Evolutionary conservation across 306 rosid species (phyloP).

Genomic region (Abrus pulchellus): DNA sequence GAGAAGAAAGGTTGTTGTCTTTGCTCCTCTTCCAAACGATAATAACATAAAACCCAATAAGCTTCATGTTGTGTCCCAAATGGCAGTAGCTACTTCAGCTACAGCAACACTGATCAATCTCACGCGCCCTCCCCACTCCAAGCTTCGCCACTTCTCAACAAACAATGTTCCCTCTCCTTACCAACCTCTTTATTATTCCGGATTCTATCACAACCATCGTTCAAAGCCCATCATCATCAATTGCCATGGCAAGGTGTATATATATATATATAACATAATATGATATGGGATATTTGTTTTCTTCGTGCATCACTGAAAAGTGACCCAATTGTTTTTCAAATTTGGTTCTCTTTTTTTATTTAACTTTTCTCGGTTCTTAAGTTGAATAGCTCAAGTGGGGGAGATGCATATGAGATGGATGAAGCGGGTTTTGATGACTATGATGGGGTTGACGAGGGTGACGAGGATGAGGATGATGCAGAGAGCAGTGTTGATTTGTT

Average conservation of each 20-base stretch:
- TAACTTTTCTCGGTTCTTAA: constrained; percentile 39
- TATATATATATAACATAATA: background rate
- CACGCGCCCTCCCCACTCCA: constrained; percentile 47
- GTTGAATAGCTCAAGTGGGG: constrained; percentile 57
- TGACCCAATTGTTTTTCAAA: background rate
- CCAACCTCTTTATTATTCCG: constrained; percentile 27
- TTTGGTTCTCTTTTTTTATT: background rate
- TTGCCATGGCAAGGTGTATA: constrained; percentile 56
- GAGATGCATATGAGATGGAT: constrained; percentile 56
- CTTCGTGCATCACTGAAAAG: background rate
- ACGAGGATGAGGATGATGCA: constrained; percentile 68
- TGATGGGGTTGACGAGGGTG: constrained; percentile 51
- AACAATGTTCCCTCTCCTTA: constrained; percentile 31
- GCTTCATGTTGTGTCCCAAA: constrained; percentile 41
- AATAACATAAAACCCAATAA: background rate
- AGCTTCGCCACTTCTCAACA: constrained; percentile 40
- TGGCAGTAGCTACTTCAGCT: constrained; percentile 58
- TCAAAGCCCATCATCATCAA: constrained; percentile 43
- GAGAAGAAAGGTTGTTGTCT: background rate
- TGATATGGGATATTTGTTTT: constrained; percentile 15
- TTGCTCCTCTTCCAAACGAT: constrained; percentile 1
- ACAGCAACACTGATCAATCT: constrained; percentile 36
- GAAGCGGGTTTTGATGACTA: constrained; percentile 58
- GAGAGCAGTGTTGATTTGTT: constrained; percentile 80
- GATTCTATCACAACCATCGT: constrained; percentile 38